Base-by-base conservation (phyloP, 371 early-diverging fungal genomes). In the Actinomortierella ambigua region DNA sequence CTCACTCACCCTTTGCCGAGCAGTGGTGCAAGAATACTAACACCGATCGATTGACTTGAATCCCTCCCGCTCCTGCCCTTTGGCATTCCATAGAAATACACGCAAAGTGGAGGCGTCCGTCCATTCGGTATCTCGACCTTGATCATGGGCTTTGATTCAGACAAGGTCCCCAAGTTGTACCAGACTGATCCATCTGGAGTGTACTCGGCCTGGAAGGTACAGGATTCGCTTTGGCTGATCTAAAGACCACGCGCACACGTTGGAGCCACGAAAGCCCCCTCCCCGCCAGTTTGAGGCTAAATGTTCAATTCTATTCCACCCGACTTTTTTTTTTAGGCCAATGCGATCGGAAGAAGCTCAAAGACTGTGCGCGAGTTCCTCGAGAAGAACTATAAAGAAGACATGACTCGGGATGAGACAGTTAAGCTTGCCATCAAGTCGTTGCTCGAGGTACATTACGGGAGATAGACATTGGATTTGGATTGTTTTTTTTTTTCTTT, bases 151-250 rank as follows among this genome's bases (percentile, higher is more conserved):
- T 89, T 93, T 69, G 90, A 90, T 57, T 79, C 84, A 6, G 89
- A 90, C 76, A 87, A 90, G 66, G 84, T 82, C 18, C 98, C 99
- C 34, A 90, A 90, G 75, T 89, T 99, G 61, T 99, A 94, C 85
- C 94, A 98, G 82, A 97, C 99, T 20, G 99, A 99, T 67, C 99
- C 99, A 15, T 97, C 99, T 50, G 99, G 99, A 55, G 99, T 98
- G 68, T 99, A 95, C 80, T 92, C 97, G 55, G 96, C 96, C 66
- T 99, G 99, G 97, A 95, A 94, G 85, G 89, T 85, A 73, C 78
- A 75, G 34, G 34, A 34, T 34, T 34, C 34, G 34, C 34, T 34
- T 34, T 11, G 11, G 34, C 34, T n/a, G n/a, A n/a, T n/a, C n/a
- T n/a, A n/a, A n/a, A n/a, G n/a, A n/a, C n/a, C n/a, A n/a, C n/a